A percentile compares a stretch with the other conserved stretches of the same genome.
Evolutionary conservation across 2,329 filamentous ascomycete species (phyloP).

Genomic region (Fusarium decemcellulare): DNA sequence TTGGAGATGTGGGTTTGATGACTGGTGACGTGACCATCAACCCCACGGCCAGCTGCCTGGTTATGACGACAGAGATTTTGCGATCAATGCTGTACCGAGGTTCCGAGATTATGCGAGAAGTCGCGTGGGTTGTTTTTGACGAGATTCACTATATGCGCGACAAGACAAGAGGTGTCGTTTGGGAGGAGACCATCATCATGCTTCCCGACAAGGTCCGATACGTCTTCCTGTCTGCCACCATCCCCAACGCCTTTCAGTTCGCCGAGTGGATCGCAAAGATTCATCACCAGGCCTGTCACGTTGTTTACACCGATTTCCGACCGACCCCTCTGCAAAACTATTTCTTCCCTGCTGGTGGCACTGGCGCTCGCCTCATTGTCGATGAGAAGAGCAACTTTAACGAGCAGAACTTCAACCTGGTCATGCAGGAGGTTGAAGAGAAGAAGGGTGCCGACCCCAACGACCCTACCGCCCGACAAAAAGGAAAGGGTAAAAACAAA

Average conservation of each 20-base stretch:
- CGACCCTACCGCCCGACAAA: conserved; percentile 83
- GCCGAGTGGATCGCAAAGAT: conserved; percentile 99
- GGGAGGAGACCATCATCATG: conserved; percentile 99
- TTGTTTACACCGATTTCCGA: conserved; percentile 98
- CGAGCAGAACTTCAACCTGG: conserved; percentile 97
- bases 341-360: conserved; percentile 93
- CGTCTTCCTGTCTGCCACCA: conserved; percentile 97
- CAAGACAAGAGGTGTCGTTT: conserved; percentile 94
- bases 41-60: conserved; percentile 95
- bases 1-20: conserved; percentile 98
- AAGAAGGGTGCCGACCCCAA: conserved; percentile 88
- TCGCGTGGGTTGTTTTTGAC: conserved; percentile 98
- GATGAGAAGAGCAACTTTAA: conserved; percentile 97
- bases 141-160: conserved; percentile 99
- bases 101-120: conserved; percentile 99
- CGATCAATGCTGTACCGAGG: conserved; percentile 98
- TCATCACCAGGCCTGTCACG: conserved; percentile 97
- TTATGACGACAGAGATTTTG: conserved; percentile 99
- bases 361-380: conserved; percentile 93
- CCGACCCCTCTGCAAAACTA: conserved; percentile 98
- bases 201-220: conserved; percentile 99
- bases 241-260: conserved; percentile 99
- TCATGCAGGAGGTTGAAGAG: conserved; percentile 91
- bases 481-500: conserved; percentile 93
- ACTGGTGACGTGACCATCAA: conserved; percentile 99